phyloP scores from a whole-genome alignment of 768 basidiomycete genomes.

The Exsudoporus frostii region DNA sequence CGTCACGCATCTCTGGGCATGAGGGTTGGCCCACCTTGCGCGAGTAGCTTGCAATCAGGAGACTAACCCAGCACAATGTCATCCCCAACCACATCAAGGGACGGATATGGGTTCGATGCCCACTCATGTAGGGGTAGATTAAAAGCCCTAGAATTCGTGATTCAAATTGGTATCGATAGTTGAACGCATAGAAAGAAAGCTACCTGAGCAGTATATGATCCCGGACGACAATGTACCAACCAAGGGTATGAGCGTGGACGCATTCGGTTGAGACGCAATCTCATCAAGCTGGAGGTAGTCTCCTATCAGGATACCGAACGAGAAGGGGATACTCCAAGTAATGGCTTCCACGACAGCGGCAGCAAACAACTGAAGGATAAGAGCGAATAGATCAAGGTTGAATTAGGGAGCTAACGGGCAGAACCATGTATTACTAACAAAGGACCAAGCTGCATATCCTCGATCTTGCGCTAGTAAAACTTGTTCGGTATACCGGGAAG shows the following conservation, averaged over 20 bases:
- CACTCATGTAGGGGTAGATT: not conserved
- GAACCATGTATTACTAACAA: no score
- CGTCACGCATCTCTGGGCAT: not conserved
- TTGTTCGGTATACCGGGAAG: no score
- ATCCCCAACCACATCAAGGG: constrained; percentile 1
- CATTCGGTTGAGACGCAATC: constrained; percentile 1
- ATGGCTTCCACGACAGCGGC: not conserved
- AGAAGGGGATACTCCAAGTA: constrained; percentile 1
- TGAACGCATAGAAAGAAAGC: not conserved
- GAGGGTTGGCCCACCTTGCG: not conserved
- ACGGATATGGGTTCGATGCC: not conserved
- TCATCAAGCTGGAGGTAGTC: not conserved
- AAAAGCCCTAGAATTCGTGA: not conserved
- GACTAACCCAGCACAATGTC: not conserved
- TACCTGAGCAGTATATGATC: no score
- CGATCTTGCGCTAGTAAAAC: no score
- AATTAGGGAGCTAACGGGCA: no score
- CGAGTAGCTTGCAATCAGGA: not conserved
- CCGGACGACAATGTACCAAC: no score
- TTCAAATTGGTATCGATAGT: not conserved
- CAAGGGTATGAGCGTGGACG: not conserved
- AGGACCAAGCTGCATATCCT: no score
- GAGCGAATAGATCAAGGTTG: not conserved
- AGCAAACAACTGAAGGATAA: not conserved
- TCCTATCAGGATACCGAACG: not conserved